These are phyloP conservation scores for Stagonosporopsis vannaccii DNA, from an alignment of 2,329 filamentous ascomycete species.

Conservation along the genomic window DNA sequence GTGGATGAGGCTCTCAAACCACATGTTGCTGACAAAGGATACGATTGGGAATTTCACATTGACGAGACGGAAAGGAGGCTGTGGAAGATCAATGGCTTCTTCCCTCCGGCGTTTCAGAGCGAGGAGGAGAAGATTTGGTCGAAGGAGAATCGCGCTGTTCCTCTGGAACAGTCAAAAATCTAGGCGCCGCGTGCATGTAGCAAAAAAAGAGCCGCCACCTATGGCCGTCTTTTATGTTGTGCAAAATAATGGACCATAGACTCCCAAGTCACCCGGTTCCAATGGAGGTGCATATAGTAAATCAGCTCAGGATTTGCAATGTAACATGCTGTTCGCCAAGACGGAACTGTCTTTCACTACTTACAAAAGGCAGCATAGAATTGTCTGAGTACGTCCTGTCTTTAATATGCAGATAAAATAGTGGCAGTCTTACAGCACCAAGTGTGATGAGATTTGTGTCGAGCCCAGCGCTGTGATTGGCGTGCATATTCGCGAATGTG, in stretches of 20 bases:
- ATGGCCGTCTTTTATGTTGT: too few relatives aligned
- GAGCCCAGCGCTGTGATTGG: slow-evolving; percentile 12
- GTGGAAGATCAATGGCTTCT: slow-evolving; percentile 56
- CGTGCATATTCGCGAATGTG: slow-evolving; percentile 7
- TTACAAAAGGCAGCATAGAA: too few relatives aligned
- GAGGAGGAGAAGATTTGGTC: slow-evolving; percentile 44
- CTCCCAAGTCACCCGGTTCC: too few relatives aligned
- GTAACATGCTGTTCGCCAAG: too few relatives aligned
- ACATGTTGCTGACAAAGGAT: slow-evolving; percentile 51
- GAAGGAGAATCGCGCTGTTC: slow-evolving; percentile 24
- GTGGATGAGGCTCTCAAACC: slow-evolving; percentile 49
- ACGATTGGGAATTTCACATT: slow-evolving; percentile 54
- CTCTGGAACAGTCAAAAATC: neutral
- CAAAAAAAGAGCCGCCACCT: neutral
- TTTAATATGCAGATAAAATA: too few relatives aligned
- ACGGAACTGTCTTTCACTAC: too few relatives aligned
- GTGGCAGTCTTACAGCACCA: neutral
- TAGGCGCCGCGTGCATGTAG: neutral
- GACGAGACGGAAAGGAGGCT: slow-evolving; percentile 53
- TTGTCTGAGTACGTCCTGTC: too few relatives aligned
- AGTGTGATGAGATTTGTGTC: neutral
- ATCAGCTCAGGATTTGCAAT: too few relatives aligned
- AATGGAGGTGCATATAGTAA: too few relatives aligned
- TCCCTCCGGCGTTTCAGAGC: slow-evolving; percentile 44
- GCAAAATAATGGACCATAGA: too few relatives aligned